Evolutionary conservation across 805 yeast species (phyloP), one percentile per base, ranked within the genome.

Genomic region (Saccharomycopsis malanga): DNA sequence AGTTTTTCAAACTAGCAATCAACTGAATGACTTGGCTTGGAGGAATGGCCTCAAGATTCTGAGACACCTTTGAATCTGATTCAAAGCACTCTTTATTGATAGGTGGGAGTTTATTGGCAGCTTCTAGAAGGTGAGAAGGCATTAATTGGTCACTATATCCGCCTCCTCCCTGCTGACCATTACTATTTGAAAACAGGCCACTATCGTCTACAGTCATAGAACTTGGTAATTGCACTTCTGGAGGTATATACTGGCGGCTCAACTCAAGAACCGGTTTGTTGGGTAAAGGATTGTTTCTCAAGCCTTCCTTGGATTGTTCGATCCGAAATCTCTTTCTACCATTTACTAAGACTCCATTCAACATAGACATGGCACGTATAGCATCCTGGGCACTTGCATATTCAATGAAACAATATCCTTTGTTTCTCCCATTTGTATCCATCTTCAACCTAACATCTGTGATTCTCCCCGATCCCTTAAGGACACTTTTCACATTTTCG

Each of bases 11-110:
- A 52, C 79, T 81, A 4, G 88, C 74, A 21, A 84, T 69, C 36
- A 83, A 67, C 58, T 83, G 88, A 27, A 84, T 75, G 45, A 84
- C 63, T 53, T 81, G 82, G 14, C 81, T 74, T 3, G 93, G 93
- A 2, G 87, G 82, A 18, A 83, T 74, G 38, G 74, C 67, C 50
- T 82, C 72, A 50, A 84, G 64, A 24, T 81, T 81, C 49, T 72
- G 69, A 25, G 81, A 79, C 38, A 82, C 76, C 35, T 73, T 73
- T 56, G 81, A 87, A 32, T 77, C 71, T 5, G 70, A 62, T 18
- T 65, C 64, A 52, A 81, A 42, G 24, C 29, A 75, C 37, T 72
- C 73, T 14, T 67, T 61, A 14, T 63, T 60, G 14, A 65, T 63
- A 21, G 72, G 71, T 2, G 89, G 87, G 49, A 83, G 62, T 49